Evolutionary conservation across 1,139 yeast species (phyloP).

Genomic region (Suhomyces yuchorum): DNA sequence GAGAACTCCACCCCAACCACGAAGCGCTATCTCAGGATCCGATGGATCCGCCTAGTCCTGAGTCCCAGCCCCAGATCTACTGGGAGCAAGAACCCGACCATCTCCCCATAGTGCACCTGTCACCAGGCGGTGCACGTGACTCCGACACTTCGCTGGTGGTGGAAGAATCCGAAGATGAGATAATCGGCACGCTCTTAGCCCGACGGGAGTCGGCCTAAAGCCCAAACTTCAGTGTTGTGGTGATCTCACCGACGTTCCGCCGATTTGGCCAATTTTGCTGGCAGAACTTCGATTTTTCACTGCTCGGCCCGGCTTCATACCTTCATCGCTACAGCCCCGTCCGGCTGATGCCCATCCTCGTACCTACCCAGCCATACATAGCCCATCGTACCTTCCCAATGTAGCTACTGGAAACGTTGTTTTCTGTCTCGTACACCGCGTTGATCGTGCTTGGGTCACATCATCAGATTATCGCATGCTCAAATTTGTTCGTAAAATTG

Average conservation of each 20-base stretch:
- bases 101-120: neutral
- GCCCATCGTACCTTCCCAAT: neutral
- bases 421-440: neutral
- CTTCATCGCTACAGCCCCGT: neutral
- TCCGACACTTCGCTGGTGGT: slow-evolving; percentile 13
- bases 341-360: neutral
- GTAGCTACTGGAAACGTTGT: neutral
- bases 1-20: neutral
- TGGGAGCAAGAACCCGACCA: slow-evolving; percentile 2
- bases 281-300: neutral
- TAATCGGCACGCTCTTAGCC: slow-evolving; percentile 9
- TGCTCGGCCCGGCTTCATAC: too few species aligned
- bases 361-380: neutral
- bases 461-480: neutral
- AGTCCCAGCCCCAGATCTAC: slow-evolving; percentile 1
- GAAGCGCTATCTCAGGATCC: neutral
- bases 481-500: slow-evolving; percentile 1
- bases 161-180: slow-evolving; percentile 20
- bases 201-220: neutral
- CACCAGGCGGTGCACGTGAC: neutral
- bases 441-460: neutral
- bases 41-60: slow-evolving; percentile 3
- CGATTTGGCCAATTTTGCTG: neutral
- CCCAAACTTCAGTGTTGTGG: neutral
- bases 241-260: neutral